Base-by-base conservation (phyloP, 768 basidiomycete genomes). In the Calocybe gangraenosa region DNA sequence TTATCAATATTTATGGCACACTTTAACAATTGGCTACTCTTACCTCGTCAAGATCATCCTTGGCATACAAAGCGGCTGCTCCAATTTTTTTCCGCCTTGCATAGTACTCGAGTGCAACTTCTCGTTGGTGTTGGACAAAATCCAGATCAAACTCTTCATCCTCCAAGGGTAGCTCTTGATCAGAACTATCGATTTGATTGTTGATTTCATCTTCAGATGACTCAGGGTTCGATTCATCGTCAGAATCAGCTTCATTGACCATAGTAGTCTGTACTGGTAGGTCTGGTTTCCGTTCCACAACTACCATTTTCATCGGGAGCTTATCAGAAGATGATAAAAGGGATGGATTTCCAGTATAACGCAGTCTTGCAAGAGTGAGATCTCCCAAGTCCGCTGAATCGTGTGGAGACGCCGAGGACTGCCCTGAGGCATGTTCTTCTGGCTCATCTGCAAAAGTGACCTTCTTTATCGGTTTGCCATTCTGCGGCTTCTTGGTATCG, bases 31-130 rank as follows among this genome's bases (percentile, higher is more conserved):
- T 34, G 31, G 23, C 58, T 68, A 6, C 11, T 6, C 25, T 28
- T 28, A 56, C 47, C 76, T 80, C 65, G 46, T 76, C 70, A 56
- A 69, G 66, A 36, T 73, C 74, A 37, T 71, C 55, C 22, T 65
- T 65, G 28, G 68, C 65, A 46, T 74, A 71, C 18, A 65, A 61
- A 51, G 78, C 74, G 37, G 74, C 75, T 31, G 74, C 66, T 1
- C 80, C 79, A 40, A 89, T 73, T 14, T 66, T 66, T 28, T 62
- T 64, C 39, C 84, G 78, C 58, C 80, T 84, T 51, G 72, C 65
- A 59, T 83, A 71, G 56, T 91, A 90, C 51, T 81, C 80, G 33
- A 89, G 56, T 14, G 82, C 80, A 52, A 90, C 74, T 59, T 89
- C 87, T 21, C 86, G 81, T 51, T 88, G 84, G 53, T 85, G 84